Base-by-base conservation (phyloP, 495 filamentous ascomycete genomes). In the Penicillium malachiteum region DNA sequence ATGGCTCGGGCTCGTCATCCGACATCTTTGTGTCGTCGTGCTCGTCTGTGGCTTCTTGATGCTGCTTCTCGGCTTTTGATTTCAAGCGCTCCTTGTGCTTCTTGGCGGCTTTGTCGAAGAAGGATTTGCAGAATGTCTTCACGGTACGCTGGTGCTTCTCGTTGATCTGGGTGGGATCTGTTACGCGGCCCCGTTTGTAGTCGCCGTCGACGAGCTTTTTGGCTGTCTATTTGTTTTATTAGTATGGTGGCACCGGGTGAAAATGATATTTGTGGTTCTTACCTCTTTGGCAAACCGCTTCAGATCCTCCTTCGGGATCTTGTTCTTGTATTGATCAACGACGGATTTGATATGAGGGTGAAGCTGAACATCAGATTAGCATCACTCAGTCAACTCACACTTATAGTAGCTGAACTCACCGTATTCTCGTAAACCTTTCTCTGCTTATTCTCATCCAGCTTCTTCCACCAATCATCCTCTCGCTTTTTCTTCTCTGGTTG, bases 361-460 rank as follows among this genome's bases (percentile, higher is more conserved):
- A 16, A 97, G 76, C 91, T 96, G 56, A 6, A 26, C n/a, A 3
- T 14, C 10, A 35, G 32, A 17, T 40, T 39, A 32, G 11, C 3
- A 16, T 26, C 9, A 26, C 32, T 13, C 7, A 26, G 30, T 16
- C 40, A 2, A 26, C 13, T 26, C 11, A 16, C 5, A 30, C 34
- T 38, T 10, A 37, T 14, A 12, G 11, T 16, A 13, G 5, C 40
- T 46, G 9, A 53, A 68, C 87, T 65, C 77, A 94, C 91, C 14
- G 92, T 93, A 64, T 91, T 91, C 68, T 96, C 91, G 59, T 96
- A 97, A 3, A 95, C 76, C 72, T 90, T 95, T 81, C 90, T 93
- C 69, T 91, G 87, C 71, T 96, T 96, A 50, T 96, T 91, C 57
- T 89, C 75, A 14, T 85, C 78, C 52, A 87, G 81, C 63, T 80